phyloP scores from a whole-genome alignment of 2,329 filamentous ascomycete species.

The Arthrobotrys conoides region DNA sequence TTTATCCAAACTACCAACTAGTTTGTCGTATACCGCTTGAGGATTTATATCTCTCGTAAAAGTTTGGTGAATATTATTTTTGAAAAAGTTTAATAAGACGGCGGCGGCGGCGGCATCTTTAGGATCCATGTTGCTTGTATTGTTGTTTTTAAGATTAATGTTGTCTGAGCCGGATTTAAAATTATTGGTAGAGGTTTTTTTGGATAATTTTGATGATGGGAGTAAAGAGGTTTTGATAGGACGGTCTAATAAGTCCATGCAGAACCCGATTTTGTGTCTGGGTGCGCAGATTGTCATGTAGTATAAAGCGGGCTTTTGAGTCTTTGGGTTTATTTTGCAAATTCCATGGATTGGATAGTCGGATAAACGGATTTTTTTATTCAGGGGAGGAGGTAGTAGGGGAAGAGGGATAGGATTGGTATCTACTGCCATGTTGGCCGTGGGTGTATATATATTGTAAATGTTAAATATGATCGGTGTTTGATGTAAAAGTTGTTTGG shows the following conservation, averaged over 20 bases:
- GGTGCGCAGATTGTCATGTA: not conserved
- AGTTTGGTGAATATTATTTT: not conserved
- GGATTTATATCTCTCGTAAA: not conserved
- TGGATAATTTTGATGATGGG: not conserved
- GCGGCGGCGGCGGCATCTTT: not conserved
- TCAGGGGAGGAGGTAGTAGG: not conserved
- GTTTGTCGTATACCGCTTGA: not conserved
- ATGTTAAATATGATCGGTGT: no score
- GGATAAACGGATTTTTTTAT: not conserved
- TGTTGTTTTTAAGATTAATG: not conserved
- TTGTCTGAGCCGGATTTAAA: not conserved
- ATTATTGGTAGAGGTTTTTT: not conserved
- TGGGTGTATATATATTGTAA: no score
- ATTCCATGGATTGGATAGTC: not conserved
- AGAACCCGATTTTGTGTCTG: not conserved
- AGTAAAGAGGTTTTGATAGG: not conserved
- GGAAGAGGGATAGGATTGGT: not conserved
- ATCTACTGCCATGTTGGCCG: not conserved
- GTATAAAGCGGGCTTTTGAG: slow-evolving; percentile 4
- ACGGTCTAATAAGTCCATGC: not conserved
- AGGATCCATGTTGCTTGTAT: not conserved
- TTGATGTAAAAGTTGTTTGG: no score
- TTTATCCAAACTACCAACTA: slow-evolving; percentile 7
- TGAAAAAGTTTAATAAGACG: not conserved
- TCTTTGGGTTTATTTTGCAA: slow-evolving; percentile 9